phyloP scores from a whole-genome alignment of 495 filamentous ascomycete genomes.

The Penicillium riverlandense region DNA sequence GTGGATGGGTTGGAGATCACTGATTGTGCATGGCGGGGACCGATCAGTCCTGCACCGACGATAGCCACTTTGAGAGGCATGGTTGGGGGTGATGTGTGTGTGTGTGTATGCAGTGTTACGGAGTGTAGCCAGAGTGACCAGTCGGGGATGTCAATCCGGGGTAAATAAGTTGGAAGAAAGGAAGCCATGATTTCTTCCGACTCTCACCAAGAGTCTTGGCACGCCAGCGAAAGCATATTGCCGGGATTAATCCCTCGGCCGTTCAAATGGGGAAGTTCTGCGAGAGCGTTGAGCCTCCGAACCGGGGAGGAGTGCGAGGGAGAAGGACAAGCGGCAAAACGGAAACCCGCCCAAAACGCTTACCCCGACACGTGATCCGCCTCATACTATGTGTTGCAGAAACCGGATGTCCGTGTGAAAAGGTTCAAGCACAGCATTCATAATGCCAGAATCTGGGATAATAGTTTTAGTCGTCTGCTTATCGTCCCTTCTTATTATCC shows the following conservation, averaged over 20 bases:
- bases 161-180: background rate
- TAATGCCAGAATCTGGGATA: constrained; percentile 6
- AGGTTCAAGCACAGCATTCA: too few relatives aligned
- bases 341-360: background rate
- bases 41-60: constrained; percentile 52
- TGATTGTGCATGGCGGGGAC: constrained; percentile 48
- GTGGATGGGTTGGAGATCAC: constrained; percentile 39
- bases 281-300: background rate
- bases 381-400: background rate
- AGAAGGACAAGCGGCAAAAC: constrained; percentile 8
- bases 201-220: too few relatives aligned
- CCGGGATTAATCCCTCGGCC: background rate
- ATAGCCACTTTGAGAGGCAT: constrained; percentile 39
- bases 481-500: background rate
- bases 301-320: background rate
- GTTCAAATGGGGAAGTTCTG: background rate
- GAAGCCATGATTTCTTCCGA: too few relatives aligned
- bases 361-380: constrained; percentile 8
- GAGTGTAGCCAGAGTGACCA: background rate
- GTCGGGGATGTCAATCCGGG: background rate
- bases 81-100: background rate
- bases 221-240: background rate
- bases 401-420: too few relatives aligned
- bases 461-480: constrained; percentile 7
- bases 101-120: background rate